Evolutionary conservation across 768 basidiomycete genomes (phyloP).

Genomic region (Termitomyces heimii): DNA sequence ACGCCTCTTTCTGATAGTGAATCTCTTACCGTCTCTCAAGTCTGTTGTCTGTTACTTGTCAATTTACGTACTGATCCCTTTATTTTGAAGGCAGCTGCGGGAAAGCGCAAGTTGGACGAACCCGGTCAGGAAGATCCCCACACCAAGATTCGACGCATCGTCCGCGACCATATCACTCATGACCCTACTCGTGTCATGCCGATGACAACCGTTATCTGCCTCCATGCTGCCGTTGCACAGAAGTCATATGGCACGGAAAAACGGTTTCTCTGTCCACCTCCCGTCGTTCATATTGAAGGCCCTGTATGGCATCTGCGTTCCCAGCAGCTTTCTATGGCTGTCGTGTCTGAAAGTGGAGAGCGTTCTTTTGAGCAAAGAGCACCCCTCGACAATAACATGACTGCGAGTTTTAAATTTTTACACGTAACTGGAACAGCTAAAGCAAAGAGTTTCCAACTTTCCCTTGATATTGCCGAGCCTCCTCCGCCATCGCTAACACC

Average conservation of each 20-base stretch:
- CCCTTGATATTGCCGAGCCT: constrained; percentile 80
- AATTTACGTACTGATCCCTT: neutral
- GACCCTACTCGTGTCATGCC: constrained; percentile 72
- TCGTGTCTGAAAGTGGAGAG: constrained; percentile 79
- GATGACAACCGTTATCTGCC: constrained; percentile 87
- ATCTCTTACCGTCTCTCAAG: constrained; percentile 29
- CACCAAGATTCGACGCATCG: constrained; percentile 77
- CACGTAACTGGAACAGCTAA: constrained; percentile 87
- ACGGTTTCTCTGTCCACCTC: constrained; percentile 90
- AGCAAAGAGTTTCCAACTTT: constrained; percentile 84
- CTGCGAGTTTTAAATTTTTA: constrained; percentile 86
- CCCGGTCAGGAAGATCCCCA: constrained; percentile 61
- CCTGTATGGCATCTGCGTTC: constrained; percentile 79
- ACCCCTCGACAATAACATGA: constrained; percentile 76
- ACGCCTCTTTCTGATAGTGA: constrained; percentile 27
- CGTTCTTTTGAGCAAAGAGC: constrained; percentile 84
- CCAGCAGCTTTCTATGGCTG: constrained; percentile 80
- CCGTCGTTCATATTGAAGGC: constrained; percentile 88
- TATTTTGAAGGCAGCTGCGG: constrained; percentile 31
- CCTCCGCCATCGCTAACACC: constrained; percentile 43
- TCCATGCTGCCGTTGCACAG: constrained; percentile 91
- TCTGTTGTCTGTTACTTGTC: constrained; percentile 17
- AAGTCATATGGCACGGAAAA: constrained; percentile 97
- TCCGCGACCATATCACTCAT: constrained; percentile 75
- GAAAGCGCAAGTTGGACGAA: constrained; percentile 75